Conservation (phyloP, 1,139 yeast genomes). For the Magnusiomyces fungicola region DNA sequence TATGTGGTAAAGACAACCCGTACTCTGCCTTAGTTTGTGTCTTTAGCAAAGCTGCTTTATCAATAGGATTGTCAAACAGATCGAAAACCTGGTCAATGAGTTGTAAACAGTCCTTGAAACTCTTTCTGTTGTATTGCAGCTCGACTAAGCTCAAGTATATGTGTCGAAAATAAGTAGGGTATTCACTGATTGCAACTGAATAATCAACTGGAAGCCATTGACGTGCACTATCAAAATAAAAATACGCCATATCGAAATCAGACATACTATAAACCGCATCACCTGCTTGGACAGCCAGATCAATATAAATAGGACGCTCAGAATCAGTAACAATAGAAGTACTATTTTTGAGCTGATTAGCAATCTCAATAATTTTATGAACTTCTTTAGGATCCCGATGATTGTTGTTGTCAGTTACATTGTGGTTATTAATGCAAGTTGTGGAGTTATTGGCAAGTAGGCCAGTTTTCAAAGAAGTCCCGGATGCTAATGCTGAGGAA, state of each 20-base stretch:
- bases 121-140: constrained; percentile 24
- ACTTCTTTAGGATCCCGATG: constrained; percentile 17
- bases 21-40: constrained; percentile 39
- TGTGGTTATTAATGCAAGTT: neutral
- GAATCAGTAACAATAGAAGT: constrained; percentile 25
- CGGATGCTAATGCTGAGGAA: too few relatives aligned
- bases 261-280: constrained; percentile 27
- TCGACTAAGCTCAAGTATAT: constrained; percentile 24
- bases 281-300: constrained; percentile 26
- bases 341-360: constrained; percentile 26
- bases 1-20: constrained; percentile 31
- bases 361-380: constrained; percentile 26
- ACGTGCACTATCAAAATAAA: constrained; percentile 25
- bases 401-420: neutral
- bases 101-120: constrained; percentile 22
- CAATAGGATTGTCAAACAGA: constrained; percentile 19
- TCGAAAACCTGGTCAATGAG: constrained; percentile 20
- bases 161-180: constrained; percentile 20
- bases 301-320: constrained; percentile 22
- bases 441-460: too few relatives aligned
- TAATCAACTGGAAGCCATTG: constrained; percentile 20
- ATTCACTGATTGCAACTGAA: constrained; percentile 8
- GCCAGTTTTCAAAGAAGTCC: too few relatives aligned
- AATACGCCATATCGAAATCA: constrained; percentile 28
- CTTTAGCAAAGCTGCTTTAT: constrained; percentile 26